A percentile compares a stretch with the other conserved stretches of the same genome.
Evolutionary conservation across 495 filamentous ascomycete genomes (phyloP).

Genomic region (Rusavskia elegans): DNA sequence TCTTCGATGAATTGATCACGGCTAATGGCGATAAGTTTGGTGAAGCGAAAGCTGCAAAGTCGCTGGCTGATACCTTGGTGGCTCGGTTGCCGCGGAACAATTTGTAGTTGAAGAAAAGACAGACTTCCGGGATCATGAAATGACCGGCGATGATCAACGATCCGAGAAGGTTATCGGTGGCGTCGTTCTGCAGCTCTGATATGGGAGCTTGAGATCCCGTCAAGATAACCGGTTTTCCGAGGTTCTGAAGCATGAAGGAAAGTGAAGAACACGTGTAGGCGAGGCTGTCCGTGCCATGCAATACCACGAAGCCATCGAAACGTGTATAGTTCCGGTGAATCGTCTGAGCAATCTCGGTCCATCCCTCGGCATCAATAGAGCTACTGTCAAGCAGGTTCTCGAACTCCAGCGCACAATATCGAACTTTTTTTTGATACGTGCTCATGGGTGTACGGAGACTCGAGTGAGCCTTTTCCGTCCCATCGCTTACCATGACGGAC

Average conservation of each 20-base stretch:
- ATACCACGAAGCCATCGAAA: constrained; percentile 86
- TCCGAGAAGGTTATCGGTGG: constrained; percentile 87
- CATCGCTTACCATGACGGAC: constrained; percentile 35
- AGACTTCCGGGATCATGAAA: constrained; percentile 93
- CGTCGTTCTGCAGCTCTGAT: constrained; percentile 82
- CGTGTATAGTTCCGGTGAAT: constrained; percentile 66
- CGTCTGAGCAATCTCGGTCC: constrained; percentile 67
- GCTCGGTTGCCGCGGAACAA: constrained; percentile 84
- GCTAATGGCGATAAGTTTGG: constrained; percentile 75
- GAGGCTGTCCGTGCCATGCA: constrained; percentile 92
- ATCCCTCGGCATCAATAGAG: constrained; percentile 79
- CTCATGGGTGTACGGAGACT: constrained; percentile 70
- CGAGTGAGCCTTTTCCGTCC: constrained; percentile 26
- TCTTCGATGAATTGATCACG: constrained; percentile 61
- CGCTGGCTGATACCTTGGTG: constrained; percentile 76
- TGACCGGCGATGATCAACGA: constrained; percentile 89
- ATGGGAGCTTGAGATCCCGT: constrained; percentile 90
- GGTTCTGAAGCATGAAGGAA: constrained; percentile 84
- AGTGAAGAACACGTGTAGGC: constrained; percentile 86
- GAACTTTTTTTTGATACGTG: constrained; percentile 64
- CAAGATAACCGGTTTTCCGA: constrained; percentile 83
- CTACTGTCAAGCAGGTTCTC: constrained; percentile 76
- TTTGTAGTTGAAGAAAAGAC: constrained; percentile 86
- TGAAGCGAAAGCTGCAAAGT: constrained; percentile 74
- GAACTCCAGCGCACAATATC: constrained; percentile 81